A percentile compares a stretch with the other conserved stretches of the same genome.
Conservation (phyloP, 345 rosid species). For the Erucastrum elatum region DNA sequence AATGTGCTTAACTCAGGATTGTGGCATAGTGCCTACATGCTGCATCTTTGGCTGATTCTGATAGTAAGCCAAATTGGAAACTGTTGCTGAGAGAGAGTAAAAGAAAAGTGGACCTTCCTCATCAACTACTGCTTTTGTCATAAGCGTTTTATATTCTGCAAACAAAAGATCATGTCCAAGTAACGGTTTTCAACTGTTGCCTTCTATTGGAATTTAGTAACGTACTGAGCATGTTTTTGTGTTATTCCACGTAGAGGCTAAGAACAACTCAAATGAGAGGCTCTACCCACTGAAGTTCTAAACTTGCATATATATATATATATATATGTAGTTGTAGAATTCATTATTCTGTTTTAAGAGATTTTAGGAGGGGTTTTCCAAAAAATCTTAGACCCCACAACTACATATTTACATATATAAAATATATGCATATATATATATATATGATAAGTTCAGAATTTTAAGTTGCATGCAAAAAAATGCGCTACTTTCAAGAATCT, state of each 20-base stretch:
- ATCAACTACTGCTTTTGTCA: constrained; percentile 16
- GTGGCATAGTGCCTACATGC: not conserved
- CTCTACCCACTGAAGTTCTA: too few relatives aligned
- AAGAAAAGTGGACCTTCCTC: constrained; percentile 11
- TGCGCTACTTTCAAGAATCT: constrained; percentile 23
- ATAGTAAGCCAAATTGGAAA: constrained; percentile 35
- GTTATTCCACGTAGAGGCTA: constrained; percentile 12
- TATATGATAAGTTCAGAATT: too few relatives aligned
- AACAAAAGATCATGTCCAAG: constrained; percentile 22
- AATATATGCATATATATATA: too few relatives aligned
- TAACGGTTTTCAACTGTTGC: constrained; percentile 10
- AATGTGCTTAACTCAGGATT: constrained; percentile 14
- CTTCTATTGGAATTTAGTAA: constrained; percentile 12
- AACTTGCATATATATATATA: too few relatives aligned
- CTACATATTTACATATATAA: too few relatives aligned
- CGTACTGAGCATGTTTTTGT: not conserved
- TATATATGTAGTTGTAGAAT: too few relatives aligned
- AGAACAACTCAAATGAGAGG: not conserved
- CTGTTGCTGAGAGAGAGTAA: constrained; percentile 30
- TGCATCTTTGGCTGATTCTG: constrained; percentile 28
- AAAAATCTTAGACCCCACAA: too few relatives aligned
- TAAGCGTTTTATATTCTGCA: constrained; percentile 5
- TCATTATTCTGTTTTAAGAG: too few relatives aligned
- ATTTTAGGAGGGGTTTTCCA: too few relatives aligned
- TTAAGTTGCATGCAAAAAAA: too few relatives aligned